Base-by-base conservation (phyloP, 2,329 filamentous ascomycete species). In the Herpotrichia juniperi region DNA sequence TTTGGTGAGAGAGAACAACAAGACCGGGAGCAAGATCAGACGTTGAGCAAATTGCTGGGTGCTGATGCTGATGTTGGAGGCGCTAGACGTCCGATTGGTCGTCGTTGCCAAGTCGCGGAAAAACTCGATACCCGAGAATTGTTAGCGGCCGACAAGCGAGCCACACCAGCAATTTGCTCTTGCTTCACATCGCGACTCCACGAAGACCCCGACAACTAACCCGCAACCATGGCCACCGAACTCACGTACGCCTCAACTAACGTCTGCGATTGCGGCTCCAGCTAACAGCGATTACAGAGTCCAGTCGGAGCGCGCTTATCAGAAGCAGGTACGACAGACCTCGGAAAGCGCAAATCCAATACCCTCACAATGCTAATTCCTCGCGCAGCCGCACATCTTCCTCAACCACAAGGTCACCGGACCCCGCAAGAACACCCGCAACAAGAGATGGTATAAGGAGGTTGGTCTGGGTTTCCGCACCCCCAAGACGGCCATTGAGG, bases 241-340 rank as follows among this genome's bases (percentile, higher is more conserved):
- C 69, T 76, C 64, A 76, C 74, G 69, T 73, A 71, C 55, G 69
- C 66, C 57, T 50, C 35, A 51, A 53, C 35, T 24, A 21, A 37
- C 39, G 17, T 39, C 44, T 4, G n/a, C 31, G 28, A 44, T 24
- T 35, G 39, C 51, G 44, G 53, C 46, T 43, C 50, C 51, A 3
- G 56, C 71, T 72, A 64, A 72, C 53, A 56, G 54, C 46, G 46
- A 59, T 5, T 87, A 97, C 84, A 96, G 92, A 81, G 94, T 99
- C 82, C 94, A 99, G 89, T 96, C 91, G 80, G 94, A 99, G 89
- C 93, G 94, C 85, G 94, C 94, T 87, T 99, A 90, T 91, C 94
- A 97, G 84, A 99, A 99, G 71, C 71, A 73, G 70, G 70, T 73
- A 71, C 66, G 57, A 60, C 58, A 55, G 48, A 51, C 28, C 55